Percentiles rank a stretch among this genome's conserved stretches.
Conservation (phyloP, 345 rosid species). For the Balakata baccata region DNA sequence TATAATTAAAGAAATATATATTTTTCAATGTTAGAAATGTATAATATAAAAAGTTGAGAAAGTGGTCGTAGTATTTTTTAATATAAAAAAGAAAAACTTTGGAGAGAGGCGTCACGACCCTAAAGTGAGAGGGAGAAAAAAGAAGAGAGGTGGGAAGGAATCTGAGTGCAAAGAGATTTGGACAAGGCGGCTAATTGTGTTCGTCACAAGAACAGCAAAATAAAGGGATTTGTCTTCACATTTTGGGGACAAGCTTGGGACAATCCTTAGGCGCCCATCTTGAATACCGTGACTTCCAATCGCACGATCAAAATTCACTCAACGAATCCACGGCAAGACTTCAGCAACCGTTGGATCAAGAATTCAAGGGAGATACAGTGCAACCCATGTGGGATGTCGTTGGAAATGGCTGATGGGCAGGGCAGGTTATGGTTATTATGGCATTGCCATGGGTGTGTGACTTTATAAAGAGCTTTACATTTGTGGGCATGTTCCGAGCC, state of each 20-base stretch:
- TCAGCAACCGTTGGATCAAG: conserved; percentile 26
- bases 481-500: conserved; percentile 13
- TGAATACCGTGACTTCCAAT: conserved; percentile 24
- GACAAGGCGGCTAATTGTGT: conserved; percentile 31
- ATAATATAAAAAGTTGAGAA: no score
- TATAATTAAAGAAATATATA: no score
- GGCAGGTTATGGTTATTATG: background rate
- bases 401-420: conserved; percentile 25
- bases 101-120: background rate
- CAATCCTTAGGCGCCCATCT: conserved; percentile 35
- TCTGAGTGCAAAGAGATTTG: conserved; percentile 13
- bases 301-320: conserved; percentile 21
- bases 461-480: background rate
- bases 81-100: no score
- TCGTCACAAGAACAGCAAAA: conserved; percentile 35
- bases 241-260: conserved; percentile 43
- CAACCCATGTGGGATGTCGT: conserved; percentile 36
- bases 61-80: no score
- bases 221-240: conserved; percentile 28
- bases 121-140: background rate
- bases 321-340: conserved; percentile 1
- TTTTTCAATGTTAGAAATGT: no score
- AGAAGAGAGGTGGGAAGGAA: conserved; percentile 3
- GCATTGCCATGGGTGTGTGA: background rate
- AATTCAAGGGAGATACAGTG: background rate